These are phyloP conservation scores for Pichia scutulata DNA, from an alignment of 805 yeast species.

Conservation along the genomic window DNA sequence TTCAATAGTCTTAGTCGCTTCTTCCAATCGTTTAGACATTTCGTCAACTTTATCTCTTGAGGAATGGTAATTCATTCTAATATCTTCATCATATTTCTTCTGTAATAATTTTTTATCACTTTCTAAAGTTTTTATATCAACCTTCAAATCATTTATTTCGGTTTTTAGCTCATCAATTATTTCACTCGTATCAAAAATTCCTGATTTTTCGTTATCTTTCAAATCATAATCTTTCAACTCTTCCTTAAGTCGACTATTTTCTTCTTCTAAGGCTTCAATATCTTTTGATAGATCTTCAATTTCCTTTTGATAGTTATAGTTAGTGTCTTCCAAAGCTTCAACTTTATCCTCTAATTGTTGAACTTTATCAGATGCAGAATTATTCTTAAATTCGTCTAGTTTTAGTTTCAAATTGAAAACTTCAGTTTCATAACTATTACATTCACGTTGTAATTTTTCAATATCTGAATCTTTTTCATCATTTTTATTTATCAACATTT, in stretches of 20 bases:
- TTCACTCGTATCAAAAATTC: constrained; percentile 13
- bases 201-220: not conserved
- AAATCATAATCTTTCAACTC: constrained; percentile 1
- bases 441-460: constrained; percentile 4
- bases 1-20: constrained; percentile 12
- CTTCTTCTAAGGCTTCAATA: constrained; percentile 8
- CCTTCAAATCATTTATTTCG: constrained; percentile 1
- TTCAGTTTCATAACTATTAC: not conserved
- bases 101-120: not conserved
- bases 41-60: constrained; percentile 5
- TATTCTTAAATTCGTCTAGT: not conserved
- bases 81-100: constrained; percentile 3
- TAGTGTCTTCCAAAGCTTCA: constrained; percentile 5
- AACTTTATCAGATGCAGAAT: not conserved
- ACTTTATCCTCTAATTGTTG: not conserved
- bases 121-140: constrained; percentile 5
- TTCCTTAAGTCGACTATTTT: constrained; percentile 12
- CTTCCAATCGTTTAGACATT: constrained; percentile 9
- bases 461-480: constrained; percentile 1
- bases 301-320: constrained; percentile 5
- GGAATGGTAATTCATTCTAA: not conserved
- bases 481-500: not conserved
- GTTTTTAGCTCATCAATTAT: constrained; percentile 19
- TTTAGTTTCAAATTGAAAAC: not conserved
- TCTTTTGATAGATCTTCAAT: constrained; percentile 4